phyloP scores from a whole-genome alignment of 306 rosid genomes.

The Albizia julibrissin region DNA sequence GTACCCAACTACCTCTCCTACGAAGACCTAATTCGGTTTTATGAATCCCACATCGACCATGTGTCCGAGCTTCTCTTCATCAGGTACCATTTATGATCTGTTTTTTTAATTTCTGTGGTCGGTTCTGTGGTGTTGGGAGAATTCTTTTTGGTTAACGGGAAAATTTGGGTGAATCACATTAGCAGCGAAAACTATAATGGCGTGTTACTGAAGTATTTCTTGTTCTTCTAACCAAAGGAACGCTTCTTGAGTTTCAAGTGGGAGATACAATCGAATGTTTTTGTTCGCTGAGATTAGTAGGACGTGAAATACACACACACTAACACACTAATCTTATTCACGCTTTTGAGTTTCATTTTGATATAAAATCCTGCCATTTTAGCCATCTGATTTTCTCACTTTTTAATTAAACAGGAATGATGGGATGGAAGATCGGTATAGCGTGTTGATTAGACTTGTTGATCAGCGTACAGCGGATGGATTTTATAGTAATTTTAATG shows the following conservation, averaged over 20 bases:
- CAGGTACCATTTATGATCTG: slow-evolving; percentile 42
- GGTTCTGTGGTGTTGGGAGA: neutral
- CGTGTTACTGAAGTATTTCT: neutral
- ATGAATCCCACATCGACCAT: slow-evolving; percentile 61
- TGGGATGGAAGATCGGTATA: slow-evolving; percentile 85
- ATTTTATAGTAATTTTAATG: slow-evolving; percentile 64
- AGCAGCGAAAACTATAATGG: neutral
- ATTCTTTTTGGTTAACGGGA: neutral
- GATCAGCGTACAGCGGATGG: slow-evolving; percentile 54
- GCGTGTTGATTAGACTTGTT: slow-evolving; percentile 62
- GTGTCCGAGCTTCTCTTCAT: slow-evolving; percentile 74
- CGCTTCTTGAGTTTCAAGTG: neutral
- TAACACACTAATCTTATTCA: neutral
- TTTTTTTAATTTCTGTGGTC: neutral
- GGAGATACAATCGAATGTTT: neutral
- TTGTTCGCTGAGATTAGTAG: neutral
- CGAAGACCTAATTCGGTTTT: slow-evolving; percentile 74
- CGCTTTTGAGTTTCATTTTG: neutral
- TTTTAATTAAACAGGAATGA: slow-evolving; percentile 59
- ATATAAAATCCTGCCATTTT: neutral
- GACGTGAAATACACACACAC: neutral
- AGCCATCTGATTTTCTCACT: neutral
- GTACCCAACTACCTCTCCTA: slow-evolving; percentile 83
- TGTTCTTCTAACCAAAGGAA: neutral
- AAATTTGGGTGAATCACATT: neutral